Conservation (phyloP, 257 asterid species). For the Nicotiana benthamiana region DNA sequence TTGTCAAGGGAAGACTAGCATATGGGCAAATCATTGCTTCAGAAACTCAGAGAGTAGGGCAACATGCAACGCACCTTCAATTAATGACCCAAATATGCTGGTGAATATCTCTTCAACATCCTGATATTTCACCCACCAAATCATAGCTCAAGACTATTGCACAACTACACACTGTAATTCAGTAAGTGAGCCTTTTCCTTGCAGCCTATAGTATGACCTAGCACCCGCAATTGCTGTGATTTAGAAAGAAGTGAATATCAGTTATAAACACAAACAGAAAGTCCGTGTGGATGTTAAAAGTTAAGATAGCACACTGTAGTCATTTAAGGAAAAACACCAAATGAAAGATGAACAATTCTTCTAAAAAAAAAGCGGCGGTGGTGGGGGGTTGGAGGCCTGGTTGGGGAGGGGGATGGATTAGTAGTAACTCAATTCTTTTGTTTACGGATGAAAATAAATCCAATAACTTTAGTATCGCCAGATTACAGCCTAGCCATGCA, state of each 20-base stretch:
- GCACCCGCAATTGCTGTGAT: conserved; percentile 43
- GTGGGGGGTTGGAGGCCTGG: background rate
- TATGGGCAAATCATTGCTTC: conserved; percentile 26
- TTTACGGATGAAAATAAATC: background rate
- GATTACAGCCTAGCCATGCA: background rate
- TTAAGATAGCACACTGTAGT: background rate
- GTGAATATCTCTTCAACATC: background rate
- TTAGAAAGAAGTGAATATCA: conserved; percentile 38
- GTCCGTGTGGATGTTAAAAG: conserved; percentile 7
- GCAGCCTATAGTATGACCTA: conserved; percentile 51
- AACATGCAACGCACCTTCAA: conserved; percentile 18
- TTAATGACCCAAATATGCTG: conserved; percentile 15
- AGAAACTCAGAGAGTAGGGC: conserved; percentile 20
- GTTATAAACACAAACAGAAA: conserved; percentile 15
- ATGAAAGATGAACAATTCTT: background rate
- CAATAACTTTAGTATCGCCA: background rate
- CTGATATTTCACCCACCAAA: conserved; percentile 38
- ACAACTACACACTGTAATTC: conserved; percentile 47
- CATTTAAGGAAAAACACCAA: background rate
- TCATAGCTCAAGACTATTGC: conserved; percentile 39
- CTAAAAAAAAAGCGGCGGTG: background rate
- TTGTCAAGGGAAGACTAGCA: conserved; percentile 18
- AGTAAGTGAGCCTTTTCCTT: conserved; percentile 35
- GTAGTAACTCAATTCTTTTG: background rate
- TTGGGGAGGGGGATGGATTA: background rate